Percentiles rank a stretch among this genome's conserved stretches.
Conservation (phyloP, 2,329 filamentous ascomycete genomes). For the Neoascochyta sp. region DNA sequence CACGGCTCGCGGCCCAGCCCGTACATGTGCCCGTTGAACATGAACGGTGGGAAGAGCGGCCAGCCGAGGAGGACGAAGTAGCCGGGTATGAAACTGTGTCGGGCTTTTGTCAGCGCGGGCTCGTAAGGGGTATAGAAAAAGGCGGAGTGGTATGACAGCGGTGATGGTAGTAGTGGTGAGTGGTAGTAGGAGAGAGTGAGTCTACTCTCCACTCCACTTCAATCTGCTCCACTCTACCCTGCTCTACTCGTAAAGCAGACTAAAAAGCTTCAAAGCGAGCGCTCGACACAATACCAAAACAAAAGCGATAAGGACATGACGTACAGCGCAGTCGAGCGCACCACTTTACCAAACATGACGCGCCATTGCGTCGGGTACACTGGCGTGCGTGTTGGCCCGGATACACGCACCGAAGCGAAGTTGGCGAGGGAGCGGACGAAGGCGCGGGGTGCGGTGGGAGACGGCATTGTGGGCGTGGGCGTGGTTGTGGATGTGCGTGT, state of each 20-base stretch:
- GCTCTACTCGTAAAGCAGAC: too few relatives aligned
- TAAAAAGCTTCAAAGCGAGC: too few relatives aligned
- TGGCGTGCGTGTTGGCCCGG: neutral
- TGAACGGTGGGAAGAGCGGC: conserved; percentile 6
- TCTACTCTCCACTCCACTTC: too few relatives aligned
- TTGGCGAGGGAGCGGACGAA: conserved; percentile 4
- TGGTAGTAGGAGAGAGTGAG: too few relatives aligned
- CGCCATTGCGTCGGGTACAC: conserved; percentile 4
- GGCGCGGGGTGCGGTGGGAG: conserved; percentile 3
- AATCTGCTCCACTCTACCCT: too few relatives aligned
- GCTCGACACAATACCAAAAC: too few relatives aligned
- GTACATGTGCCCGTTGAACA: conserved; percentile 7
- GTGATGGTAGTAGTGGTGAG: too few relatives aligned
- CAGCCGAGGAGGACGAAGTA: conserved; percentile 4
- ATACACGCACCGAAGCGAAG: conserved; percentile 1
- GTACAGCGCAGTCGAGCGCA: conserved; percentile 3
- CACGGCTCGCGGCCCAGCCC: conserved; percentile 3
- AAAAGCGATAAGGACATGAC: too few relatives aligned
- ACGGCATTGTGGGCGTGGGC: conserved; percentile 1
- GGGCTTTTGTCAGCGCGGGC: too few relatives aligned
- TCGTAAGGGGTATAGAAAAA: too few relatives aligned
- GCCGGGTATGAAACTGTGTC: conserved; percentile 1
- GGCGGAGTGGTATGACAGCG: too few relatives aligned
- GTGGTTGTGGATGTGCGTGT: too few relatives aligned
- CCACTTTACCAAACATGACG: conserved; percentile 2